Conservation (phyloP, 495 filamentous ascomycete genomes). For the Penicillium psychrofluorescens region DNA sequence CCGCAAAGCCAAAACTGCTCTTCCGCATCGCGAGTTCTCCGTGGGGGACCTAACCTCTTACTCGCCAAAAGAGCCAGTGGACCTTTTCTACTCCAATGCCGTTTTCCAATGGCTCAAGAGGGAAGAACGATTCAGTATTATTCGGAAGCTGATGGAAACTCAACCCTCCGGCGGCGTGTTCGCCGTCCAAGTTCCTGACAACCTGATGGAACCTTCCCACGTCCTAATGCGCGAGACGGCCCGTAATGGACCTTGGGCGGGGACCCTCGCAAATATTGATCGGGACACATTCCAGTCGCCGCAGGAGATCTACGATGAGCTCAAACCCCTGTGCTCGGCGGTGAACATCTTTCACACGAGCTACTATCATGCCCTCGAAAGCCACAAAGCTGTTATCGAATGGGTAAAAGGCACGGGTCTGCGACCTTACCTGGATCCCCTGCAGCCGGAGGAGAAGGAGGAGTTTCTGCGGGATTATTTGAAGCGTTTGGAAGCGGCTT, state of each 20-base stretch:
- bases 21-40: constrained; percentile 25
- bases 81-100: constrained; percentile 48
- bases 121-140: constrained; percentile 31
- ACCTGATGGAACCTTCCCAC: constrained; percentile 41
- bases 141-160: constrained; percentile 30
- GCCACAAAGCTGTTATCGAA: constrained; percentile 42
- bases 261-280: constrained; percentile 23
- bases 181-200: constrained; percentile 50
- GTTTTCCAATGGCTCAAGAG: constrained; percentile 47
- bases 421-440: constrained; percentile 39
- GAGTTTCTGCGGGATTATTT: constrained; percentile 36
- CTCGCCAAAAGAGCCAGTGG: constrained; percentile 19
- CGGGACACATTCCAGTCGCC: constrained; percentile 41
- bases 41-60: constrained; percentile 34
- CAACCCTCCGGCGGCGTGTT: constrained; percentile 39
- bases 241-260: constrained; percentile 27
- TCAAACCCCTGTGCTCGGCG: constrained; percentile 30
- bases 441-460: constrained; percentile 23
- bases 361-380: constrained; percentile 44
- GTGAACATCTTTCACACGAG: constrained; percentile 45
- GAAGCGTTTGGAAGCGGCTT: constrained; percentile 23
- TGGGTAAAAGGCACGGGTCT: constrained; percentile 52
- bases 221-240: constrained; percentile 41
- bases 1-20: constrained; percentile 26
- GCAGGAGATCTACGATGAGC: constrained; percentile 35